Base-by-base conservation (phyloP, 1,284 basidiomycete genomes). In the Heliocybe sulcata region DNA sequence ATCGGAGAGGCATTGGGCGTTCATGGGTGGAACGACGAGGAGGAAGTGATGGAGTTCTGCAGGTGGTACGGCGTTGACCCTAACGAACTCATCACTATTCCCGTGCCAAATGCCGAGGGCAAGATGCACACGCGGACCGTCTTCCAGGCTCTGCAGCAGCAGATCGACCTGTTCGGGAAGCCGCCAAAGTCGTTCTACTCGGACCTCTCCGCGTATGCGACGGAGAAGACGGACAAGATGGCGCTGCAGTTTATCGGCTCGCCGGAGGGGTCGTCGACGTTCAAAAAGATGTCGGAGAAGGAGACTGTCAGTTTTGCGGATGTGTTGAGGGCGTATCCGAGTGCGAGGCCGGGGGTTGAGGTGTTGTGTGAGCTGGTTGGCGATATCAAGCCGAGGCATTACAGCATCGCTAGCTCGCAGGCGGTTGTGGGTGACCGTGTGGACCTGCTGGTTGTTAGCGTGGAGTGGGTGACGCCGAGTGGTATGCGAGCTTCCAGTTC, bases 1-100 rank as follows among this genome's bases (percentile, higher is more conserved):
- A 93, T 99, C 56, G 96, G 96, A 57, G 96, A 99, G 74, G 97
- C 97, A 19, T 84, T 99, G 45, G 96, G 96, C 55, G 81, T 99
- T 50, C 94, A 99, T 69, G 97, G 97, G 35, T 98, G 94, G 94
- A 99, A 99, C 72, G 94, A 99, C 69, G 82, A 83, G 47, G 70
- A 82, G 53, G 96, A 99, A 62, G 92, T 98, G 6, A 71, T 82
- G 50, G 87, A 93, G 56, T 99, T 99, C 72, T 93, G 94, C 69
- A 61, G 72, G 22, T 97, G 92, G 93, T 98, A 95, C 71, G 93
- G 92, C 51, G 83, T 92, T 55, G 85, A 95, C 65, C 86, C 91
- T 2, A 77, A 88, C 60, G 83, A 83, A 51, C 77, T 98, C 56
- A 77, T 99, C 65, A 92, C 88, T 35, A 85, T 96, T 57, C 90